Evolutionary conservation across 805 yeast species (phyloP), one percentile per base, ranked within the genome.

Genomic region (Torulaspora delbrueckii): DNA sequence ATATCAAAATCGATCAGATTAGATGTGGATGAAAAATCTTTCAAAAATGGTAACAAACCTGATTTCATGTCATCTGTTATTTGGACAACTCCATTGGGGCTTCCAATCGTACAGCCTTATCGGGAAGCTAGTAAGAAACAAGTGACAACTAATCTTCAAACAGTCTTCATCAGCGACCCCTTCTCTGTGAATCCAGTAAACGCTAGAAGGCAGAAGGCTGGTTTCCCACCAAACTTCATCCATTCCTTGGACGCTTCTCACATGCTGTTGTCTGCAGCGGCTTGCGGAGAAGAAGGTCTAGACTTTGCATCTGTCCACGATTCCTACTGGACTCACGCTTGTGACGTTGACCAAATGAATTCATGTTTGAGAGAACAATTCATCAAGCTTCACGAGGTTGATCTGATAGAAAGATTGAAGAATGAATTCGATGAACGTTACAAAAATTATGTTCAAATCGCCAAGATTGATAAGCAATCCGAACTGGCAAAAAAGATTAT

Each of bases 61-160:
- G 81, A 77, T 46, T 83, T 79, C 58, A 78, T 87, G 76, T 80
- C 96, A 1, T 79, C 95, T 4, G 96, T 93, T 6, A 88, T 93
- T 55, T 93, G 99, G 99, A 93, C 99, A 0, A 84, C 98, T 0
- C 98, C 99, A 1, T 68, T 91, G 32, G 96, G 96, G 3, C 72
- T 93, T 50, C 96, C 98, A 2, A 89, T 95, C 62, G 99, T 93
- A 14, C 99, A 93, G 65, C 99, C 99, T 1, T 93, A 93, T 62
- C 77, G 99, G 56, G 76, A 81, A 24, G 69, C 74, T 37, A 78
- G 77, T 54, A 78, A 76, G 51, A 81, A 75, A 54, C 82, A 81
- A 50, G 78, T 93, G 8, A 65, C 72, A n/a, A 91, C 99, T 0
- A 84, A 84, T 54, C 69, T 93, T 52, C 99, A 93, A 64, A 84